Base-by-base conservation (phyloP, 2,329 filamentous ascomycete genomes). In the Colletotrichum horii region DNA sequence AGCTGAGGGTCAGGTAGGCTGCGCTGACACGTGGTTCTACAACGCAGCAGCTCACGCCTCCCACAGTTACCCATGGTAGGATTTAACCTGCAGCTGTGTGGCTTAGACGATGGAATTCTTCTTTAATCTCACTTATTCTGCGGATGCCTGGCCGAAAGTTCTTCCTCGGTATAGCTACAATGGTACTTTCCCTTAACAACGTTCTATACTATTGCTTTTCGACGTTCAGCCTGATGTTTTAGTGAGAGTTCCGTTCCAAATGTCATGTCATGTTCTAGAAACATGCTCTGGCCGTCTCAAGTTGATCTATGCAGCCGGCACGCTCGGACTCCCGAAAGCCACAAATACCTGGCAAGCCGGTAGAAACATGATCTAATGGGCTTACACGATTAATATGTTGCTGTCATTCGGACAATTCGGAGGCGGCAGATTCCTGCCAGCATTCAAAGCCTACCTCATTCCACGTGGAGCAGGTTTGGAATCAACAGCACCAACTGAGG, bases 201-300 rank as follows among this genome's bases (percentile, higher is more conserved):
- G 30, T 9, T 32, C 9, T 32, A 9, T 32, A 9, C 30, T 4
- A 12, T 4, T 11, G 30, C 43, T 8, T n/a, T 14, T 52, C n/a
- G 19, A 4, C 2, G 4, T 3, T 8, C 6, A 3, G 2, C n/a
- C 43, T 22, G 2, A 14, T 22, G n/a, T 12, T 52, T 22, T 0
- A 52, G n/a, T 52, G 2, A 3, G 24, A 22, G 43, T 22, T 22
- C 22, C 43, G n/a, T 4, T 52, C 8, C n/a, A 52, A 52, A 4
- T 22, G 43, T 48, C 38, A 48, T 48, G 19, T 19, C 38, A 48
- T n/a, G 3, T 52, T 52, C 3, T 14, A 22, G n/a, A 14, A 22
- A 22, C 0, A 52, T 22, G 11, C 3, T 52, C n/a, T 14, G 43
- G 43, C 43, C 43, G 43, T 52, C 43, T 52, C 16, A 52, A 52